These are phyloP conservation scores for Thelephora terrestris DNA, from an alignment of 1,284 basidiomycete species.

Conservation along the genomic window DNA sequence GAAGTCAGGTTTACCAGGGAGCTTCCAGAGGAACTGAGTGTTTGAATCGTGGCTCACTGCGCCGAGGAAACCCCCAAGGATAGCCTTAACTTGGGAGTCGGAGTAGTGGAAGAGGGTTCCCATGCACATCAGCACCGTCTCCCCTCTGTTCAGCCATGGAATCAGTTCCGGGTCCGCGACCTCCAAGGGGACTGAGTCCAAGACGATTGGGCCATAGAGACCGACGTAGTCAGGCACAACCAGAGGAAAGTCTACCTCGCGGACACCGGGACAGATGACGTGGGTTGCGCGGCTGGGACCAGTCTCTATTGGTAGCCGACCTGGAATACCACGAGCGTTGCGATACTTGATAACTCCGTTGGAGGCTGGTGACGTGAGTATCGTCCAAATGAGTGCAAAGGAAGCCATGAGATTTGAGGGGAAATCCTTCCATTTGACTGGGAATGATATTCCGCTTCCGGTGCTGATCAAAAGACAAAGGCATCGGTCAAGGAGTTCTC, in stretches of 20 bases:
- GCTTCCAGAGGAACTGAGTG: conserved; percentile 13
- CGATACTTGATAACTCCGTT: conserved; percentile 5
- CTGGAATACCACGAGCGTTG: conserved; percentile 7
- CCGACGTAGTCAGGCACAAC: conserved; percentile 6
- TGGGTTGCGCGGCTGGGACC: conserved; percentile 6
- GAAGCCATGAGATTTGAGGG: conserved; percentile 9
- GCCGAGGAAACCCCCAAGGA: neutral
- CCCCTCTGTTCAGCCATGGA: conserved; percentile 6
- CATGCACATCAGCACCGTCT: conserved; percentile 10
- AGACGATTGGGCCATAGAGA: conserved; percentile 9
- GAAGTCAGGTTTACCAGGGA: conserved; percentile 9
- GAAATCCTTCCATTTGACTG: conserved; percentile 6
- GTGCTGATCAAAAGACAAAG: conserved; percentile 1
- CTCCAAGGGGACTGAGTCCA: conserved; percentile 5
- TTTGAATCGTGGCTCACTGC: conserved; percentile 1
- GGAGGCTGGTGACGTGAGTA: conserved; percentile 6
- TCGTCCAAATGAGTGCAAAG: conserved; percentile 4
- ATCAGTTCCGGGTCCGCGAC: conserved; percentile 6
- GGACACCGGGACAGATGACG: conserved; percentile 8
- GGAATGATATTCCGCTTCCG: conserved; percentile 8
- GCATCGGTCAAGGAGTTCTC: neutral
- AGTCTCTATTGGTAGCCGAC: conserved; percentile 6
- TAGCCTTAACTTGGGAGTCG: conserved; percentile 3
- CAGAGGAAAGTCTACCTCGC: conserved; percentile 11
- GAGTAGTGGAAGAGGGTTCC: conserved; percentile 12